Percentiles rank a stretch among this genome's conserved stretches.
These are phyloP conservation scores for Leucosporidium yakuticum DNA, from an alignment of 768 basidiomycete species.

Conservation along the genomic window DNA sequence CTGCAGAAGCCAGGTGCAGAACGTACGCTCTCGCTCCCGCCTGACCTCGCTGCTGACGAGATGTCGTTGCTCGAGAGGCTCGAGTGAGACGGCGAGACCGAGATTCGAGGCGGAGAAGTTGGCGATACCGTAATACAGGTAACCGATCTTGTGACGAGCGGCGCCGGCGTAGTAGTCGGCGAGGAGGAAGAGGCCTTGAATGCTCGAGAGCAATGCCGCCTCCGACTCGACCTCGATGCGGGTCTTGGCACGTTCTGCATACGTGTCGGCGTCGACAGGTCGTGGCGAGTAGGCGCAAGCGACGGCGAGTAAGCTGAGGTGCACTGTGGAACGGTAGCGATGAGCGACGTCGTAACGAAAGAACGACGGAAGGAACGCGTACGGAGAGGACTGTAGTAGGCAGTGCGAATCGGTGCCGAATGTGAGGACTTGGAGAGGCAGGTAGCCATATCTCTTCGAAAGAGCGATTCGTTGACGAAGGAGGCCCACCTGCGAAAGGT, in stretches of 20 bases:
- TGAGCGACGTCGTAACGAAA: no score
- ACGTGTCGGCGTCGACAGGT: neutral
- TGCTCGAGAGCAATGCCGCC: constrained; percentile 18
- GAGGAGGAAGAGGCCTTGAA: constrained; percentile 28
- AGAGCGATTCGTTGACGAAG: constrained; percentile 9
- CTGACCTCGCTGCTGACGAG: constrained; percentile 17
- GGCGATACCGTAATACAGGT: neutral
- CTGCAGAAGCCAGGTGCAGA: constrained; percentile 12
- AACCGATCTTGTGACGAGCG: neutral
- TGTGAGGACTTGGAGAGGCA: neutral
- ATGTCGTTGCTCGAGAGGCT: constrained; percentile 4
- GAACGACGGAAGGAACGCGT: constrained; percentile 26
- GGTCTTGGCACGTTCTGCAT: constrained; percentile 8
- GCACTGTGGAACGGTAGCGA: no score
- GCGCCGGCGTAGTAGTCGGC: constrained; percentile 25
- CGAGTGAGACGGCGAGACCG: no score
- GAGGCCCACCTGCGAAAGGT: constrained; percentile 8
- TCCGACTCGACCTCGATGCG: constrained; percentile 28
- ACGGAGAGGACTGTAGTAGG: constrained; percentile 27
- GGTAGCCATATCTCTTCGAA: constrained; percentile 9
- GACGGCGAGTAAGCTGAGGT: constrained; percentile 15
- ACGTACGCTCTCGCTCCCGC: constrained; percentile 19
- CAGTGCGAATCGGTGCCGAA: neutral
- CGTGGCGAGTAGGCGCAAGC: constrained; percentile 17
- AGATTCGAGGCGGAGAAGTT: constrained; percentile 12